A percentile compares a stretch with the other conserved stretches of the same genome.
These are phyloP conservation scores for Thymus mandschuricus DNA, from an alignment of 257 asterid genomes.

Conservation along the genomic window DNA sequence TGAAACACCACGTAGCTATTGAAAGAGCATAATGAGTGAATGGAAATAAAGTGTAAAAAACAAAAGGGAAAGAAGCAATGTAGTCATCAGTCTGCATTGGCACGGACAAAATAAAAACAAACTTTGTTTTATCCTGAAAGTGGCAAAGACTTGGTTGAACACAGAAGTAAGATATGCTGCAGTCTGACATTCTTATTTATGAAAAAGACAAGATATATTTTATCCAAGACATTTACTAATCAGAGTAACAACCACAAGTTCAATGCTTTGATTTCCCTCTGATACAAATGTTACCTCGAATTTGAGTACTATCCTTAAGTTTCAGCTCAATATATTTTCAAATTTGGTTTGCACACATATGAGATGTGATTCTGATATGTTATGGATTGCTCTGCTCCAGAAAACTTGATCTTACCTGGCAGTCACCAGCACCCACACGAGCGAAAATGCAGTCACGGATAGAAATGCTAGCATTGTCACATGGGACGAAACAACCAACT, in stretches of 20 bases:
- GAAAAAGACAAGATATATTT: not conserved
- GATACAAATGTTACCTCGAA: not conserved
- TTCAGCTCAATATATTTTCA: not conserved
- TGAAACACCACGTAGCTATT: constrained; percentile 93
- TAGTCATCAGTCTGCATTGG: not conserved
- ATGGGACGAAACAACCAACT: constrained; percentile 90
- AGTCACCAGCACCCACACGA: constrained; percentile 99
- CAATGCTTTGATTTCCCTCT: constrained; percentile 4
- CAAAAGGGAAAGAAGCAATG: not conserved
- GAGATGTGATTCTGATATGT: not conserved
- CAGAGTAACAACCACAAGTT: constrained; percentile 21
- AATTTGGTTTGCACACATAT: not conserved
- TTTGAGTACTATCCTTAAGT: not conserved
- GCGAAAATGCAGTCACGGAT: constrained; percentile 97
- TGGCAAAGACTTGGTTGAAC: constrained; percentile 21
- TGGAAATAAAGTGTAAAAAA: not conserved
- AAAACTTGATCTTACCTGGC: constrained; percentile 68
- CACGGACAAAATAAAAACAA: constrained; percentile 2
- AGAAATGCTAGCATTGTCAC: constrained; percentile 83
- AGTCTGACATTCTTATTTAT: constrained; percentile 6
- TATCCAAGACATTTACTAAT: not conserved
- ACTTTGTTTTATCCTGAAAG: constrained; percentile 8
- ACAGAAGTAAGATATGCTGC: constrained; percentile 19
- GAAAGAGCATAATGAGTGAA: constrained; percentile 23
- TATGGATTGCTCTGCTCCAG: not conserved